These are phyloP conservation scores for Auriscalpium microsporum DNA, from an alignment of 768 basidiomycete genomes.

Conservation along the genomic window DNA sequence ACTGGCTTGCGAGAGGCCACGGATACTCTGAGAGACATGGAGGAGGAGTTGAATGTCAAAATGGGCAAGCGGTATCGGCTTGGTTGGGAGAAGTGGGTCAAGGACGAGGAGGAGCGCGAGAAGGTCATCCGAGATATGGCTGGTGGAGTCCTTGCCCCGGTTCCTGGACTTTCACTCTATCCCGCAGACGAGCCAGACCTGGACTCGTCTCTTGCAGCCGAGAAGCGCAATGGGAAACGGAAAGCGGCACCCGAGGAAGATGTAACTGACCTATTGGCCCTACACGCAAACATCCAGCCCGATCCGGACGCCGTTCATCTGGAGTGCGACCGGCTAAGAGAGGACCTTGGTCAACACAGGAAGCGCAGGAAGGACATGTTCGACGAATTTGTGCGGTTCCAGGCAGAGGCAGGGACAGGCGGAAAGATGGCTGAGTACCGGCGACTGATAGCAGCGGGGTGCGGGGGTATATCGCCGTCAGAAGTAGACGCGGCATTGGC, in stretches of 20 bases:
- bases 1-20: slow-evolving; percentile 57
- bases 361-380: slow-evolving; percentile 67
- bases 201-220: slow-evolving; percentile 1
- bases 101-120: slow-evolving; percentile 77
- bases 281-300: slow-evolving; percentile 51
- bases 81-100: slow-evolving; percentile 92
- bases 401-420: slow-evolving; percentile 85
- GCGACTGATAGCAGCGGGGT: slow-evolving; percentile 81
- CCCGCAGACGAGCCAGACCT: slow-evolving; percentile 20
- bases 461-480: slow-evolving; percentile 75
- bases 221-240: slow-evolving; percentile 41
- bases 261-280: slow-evolving; percentile 50
- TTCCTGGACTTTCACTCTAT: slow-evolving; percentile 34
- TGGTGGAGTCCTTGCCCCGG: slow-evolving; percentile 41
- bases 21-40: slow-evolving; percentile 48
- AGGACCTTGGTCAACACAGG: slow-evolving; percentile 56
- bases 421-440: slow-evolving; percentile 87
- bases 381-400: slow-evolving; percentile 67
- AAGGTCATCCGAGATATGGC: slow-evolving; percentile 53
- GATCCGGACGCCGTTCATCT: slow-evolving; percentile 44
- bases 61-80: slow-evolving; percentile 77
- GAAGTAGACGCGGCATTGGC: slow-evolving; percentile 85
- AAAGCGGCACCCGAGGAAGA: slow-evolving; percentile 46
- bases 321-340: slow-evolving; percentile 53
- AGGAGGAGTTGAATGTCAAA: slow-evolving; percentile 57